A percentile compares a stretch with the other conserved stretches of the same genome.
phyloP scores from a whole-genome alignment of 768 basidiomycete genomes.

The Suillus placidus region DNA sequence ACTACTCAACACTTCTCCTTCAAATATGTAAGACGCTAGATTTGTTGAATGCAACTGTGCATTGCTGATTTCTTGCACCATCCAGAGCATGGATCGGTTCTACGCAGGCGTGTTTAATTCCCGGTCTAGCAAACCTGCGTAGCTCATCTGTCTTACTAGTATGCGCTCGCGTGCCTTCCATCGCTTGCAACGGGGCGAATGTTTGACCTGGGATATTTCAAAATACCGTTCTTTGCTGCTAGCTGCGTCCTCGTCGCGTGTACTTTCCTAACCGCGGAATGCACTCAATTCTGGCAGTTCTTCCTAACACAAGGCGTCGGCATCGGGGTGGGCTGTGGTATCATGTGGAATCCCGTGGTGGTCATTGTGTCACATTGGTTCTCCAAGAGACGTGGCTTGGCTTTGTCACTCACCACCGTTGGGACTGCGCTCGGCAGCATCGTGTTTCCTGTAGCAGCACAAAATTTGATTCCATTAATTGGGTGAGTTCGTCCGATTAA shows the following conservation, averaged over 20 bases:
- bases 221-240: constrained; percentile 47
- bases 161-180: constrained; percentile 62
- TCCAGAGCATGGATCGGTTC: constrained; percentile 81
- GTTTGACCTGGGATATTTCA: constrained; percentile 75
- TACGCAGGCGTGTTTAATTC: constrained; percentile 49
- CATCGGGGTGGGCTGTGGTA: constrained; percentile 63
- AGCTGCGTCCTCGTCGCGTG: constrained; percentile 54
- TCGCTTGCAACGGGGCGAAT: constrained; percentile 66
- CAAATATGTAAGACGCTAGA: constrained; percentile 53
- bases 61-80: background rate
- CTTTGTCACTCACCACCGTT: constrained; percentile 62
- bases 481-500: constrained; percentile 58
- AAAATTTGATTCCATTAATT: constrained; percentile 53
- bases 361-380: constrained; percentile 77
- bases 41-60: background rate
- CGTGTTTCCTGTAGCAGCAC: constrained; percentile 62
- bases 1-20: constrained; percentile 53
- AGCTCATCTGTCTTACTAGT: constrained; percentile 40
- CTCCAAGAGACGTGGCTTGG: constrained; percentile 52
- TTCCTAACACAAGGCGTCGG: constrained; percentile 73
- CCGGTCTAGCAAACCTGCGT: background rate
- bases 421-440: constrained; percentile 74
- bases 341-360: constrained; percentile 62
- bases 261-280: constrained; percentile 72
- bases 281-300: constrained; percentile 77